Conservation (phyloP, 1,284 basidiomycete genomes). For the Ustilago sp. region DNA sequence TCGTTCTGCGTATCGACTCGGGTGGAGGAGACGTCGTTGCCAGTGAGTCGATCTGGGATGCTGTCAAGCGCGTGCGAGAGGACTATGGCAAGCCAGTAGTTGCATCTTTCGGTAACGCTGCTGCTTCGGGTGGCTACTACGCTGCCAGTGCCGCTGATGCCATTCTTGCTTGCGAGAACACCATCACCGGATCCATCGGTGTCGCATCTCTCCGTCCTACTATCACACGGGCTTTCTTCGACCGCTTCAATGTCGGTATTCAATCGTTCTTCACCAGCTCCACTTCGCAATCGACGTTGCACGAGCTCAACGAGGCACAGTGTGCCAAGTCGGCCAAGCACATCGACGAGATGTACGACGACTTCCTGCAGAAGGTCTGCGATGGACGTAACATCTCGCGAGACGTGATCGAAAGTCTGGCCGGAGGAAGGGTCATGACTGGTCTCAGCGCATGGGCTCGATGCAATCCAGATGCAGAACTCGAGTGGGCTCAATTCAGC, state of each 20-base stretch:
- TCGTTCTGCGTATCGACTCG: constrained; percentile 71
- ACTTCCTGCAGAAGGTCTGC: constrained; percentile 67
- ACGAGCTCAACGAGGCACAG: constrained; percentile 66
- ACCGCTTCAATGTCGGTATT: constrained; percentile 69
- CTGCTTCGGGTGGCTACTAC: constrained; percentile 71
- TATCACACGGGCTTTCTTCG: constrained; percentile 70
- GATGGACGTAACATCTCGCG: constrained; percentile 69
- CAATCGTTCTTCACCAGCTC: constrained; percentile 71
- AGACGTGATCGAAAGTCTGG: constrained; percentile 69
- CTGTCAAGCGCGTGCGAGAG: constrained; percentile 67
- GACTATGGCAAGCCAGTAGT: constrained; percentile 70
- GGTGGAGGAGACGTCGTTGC: constrained; percentile 71
- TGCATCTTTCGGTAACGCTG: constrained; percentile 70
- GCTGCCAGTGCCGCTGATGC: constrained; percentile 65
- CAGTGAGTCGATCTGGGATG: constrained; percentile 71
- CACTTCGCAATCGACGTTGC: constrained; percentile 65
- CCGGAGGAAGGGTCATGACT: constrained; percentile 71
- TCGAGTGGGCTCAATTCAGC: constrained; percentile 27
- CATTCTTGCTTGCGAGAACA: constrained; percentile 69
- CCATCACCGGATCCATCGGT: constrained; percentile 71
- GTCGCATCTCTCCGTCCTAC: constrained; percentile 71
- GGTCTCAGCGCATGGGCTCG: constrained; percentile 70
- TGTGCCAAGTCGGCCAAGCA: constrained; percentile 63
- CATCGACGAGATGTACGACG: constrained; percentile 70
- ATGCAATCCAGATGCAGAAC: constrained; percentile 52